Evolutionary conservation across 768 basidiomycete species (phyloP).

Genomic region (Neoboletus magnificus): DNA sequence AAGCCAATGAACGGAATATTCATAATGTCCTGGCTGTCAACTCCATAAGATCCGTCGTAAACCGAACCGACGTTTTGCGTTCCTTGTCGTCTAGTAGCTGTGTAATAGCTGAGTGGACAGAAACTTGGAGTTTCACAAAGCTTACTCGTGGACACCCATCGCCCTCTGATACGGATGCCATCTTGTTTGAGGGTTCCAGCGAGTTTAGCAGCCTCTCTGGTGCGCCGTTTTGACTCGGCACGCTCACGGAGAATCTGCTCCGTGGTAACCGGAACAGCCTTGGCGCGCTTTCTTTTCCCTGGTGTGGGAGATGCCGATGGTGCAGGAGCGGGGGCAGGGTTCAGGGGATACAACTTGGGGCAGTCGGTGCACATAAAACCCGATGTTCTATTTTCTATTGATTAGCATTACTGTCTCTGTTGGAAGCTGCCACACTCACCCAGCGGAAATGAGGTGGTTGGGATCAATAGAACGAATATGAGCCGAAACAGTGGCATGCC

Average conservation of each 20-base stretch:
- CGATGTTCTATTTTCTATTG: conserved; percentile 36
- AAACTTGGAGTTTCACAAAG: background rate
- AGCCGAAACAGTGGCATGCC: conserved; percentile 48
- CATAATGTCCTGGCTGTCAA: conserved; percentile 64
- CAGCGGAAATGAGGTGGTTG: conserved; percentile 63
- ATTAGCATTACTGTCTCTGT: background rate
- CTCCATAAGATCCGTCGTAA: conserved; percentile 62
- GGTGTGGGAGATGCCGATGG: conserved; percentile 42
- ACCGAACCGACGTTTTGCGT: conserved; percentile 43
- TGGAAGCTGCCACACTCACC: conserved; percentile 37
- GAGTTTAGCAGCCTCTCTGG: conserved; percentile 34
- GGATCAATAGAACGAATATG: conserved; percentile 49
- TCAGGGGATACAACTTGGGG: conserved; percentile 48
- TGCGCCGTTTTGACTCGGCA: conserved; percentile 46
- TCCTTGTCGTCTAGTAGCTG: conserved; percentile 49
- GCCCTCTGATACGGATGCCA: conserved; percentile 54
- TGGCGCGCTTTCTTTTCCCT: conserved; percentile 36
- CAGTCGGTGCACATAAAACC: conserved; percentile 61
- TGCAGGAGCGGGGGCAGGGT: conserved; percentile 31
- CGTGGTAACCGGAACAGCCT: conserved; percentile 43
- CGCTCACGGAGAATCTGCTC: conserved; percentile 47
- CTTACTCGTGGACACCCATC: conserved; percentile 56
- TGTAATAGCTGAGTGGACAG: background rate
- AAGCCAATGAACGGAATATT: conserved; percentile 57
- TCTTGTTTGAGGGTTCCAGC: conserved; percentile 32